Percentiles rank a stretch among this genome's conserved stretches.
phyloP scores from a whole-genome alignment of 2,329 filamentous ascomycete species.

The Venturia nashicola region DNA sequence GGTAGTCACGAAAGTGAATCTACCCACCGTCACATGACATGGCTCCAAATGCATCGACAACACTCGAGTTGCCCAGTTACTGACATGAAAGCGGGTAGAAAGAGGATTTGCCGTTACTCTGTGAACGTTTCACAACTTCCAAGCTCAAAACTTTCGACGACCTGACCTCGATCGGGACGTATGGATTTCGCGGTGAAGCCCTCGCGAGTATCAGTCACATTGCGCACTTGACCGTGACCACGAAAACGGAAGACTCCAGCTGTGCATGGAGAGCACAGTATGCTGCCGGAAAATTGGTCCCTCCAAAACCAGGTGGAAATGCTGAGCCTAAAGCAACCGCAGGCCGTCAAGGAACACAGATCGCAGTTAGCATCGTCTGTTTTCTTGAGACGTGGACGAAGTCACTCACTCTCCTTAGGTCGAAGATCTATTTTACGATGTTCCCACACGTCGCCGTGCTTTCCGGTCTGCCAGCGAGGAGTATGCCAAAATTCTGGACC shows the following conservation, averaged over 20 bases:
- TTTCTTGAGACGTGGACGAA: not conserved
- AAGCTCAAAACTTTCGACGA: slow-evolving; percentile 93
- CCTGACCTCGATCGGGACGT: slow-evolving; percentile 77
- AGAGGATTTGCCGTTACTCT: slow-evolving; percentile 83
- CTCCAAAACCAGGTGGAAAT: slow-evolving; percentile 77
- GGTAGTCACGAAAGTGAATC: not conserved
- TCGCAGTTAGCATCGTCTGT: slow-evolving; percentile 48
- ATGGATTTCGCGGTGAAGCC: slow-evolving; percentile 95
- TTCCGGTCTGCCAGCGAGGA: slow-evolving; percentile 90
- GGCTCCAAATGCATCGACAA: not conserved
- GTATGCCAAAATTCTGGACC: slow-evolving; percentile 93
- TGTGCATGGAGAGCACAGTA: slow-evolving; percentile 89
- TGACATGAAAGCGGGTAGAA: slow-evolving; percentile 39
- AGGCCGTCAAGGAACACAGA: slow-evolving; percentile 81
- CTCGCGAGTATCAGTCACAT: slow-evolving; percentile 97
- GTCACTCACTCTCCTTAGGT: slow-evolving; percentile 35
- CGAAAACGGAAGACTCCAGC: slow-evolving; percentile 76
- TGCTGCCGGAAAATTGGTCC: slow-evolving; percentile 65
- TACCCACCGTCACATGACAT: not conserved
- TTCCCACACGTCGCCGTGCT: slow-evolving; percentile 74
- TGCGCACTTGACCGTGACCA: slow-evolving; percentile 88
- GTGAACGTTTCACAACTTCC: slow-evolving; percentile 92
- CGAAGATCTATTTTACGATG: slow-evolving; percentile 94
- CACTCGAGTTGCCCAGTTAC: not conserved
- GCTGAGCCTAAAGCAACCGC: slow-evolving; percentile 79